These are phyloP conservation scores for Isochrysis galbana DNA, from an alignment of 78 protist species.

Conservation along the genomic window DNA sequence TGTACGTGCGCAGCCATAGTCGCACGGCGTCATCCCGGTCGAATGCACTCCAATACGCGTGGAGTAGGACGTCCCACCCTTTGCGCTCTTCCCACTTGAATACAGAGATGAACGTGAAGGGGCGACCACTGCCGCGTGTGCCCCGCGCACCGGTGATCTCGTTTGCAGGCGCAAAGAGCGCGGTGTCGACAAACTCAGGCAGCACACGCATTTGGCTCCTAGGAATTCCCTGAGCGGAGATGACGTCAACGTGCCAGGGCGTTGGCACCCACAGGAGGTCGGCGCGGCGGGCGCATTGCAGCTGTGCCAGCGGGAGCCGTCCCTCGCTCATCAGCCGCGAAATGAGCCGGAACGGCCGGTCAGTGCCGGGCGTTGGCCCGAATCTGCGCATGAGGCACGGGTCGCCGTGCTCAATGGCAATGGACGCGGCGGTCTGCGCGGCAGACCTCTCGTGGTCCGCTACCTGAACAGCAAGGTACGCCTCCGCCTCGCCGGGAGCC, in stretches of 20 bases:
- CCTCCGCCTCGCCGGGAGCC: background rate
- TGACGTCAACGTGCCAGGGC: background rate
- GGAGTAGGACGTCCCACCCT: slow-evolving; percentile 48
- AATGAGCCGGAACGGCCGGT: background rate
- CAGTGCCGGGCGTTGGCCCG: background rate
- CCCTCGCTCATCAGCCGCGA: background rate
- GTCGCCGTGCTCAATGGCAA: background rate
- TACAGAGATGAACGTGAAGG: slow-evolving; percentile 41
- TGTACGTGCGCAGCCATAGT: background rate
- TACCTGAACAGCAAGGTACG: background rate
- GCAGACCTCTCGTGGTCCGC: background rate
- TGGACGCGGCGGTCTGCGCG: background rate
- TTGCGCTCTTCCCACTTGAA: slow-evolving; percentile 68
- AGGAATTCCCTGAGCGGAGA: background rate
- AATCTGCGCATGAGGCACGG: background rate
- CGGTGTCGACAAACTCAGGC: background rate
- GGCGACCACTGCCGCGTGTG: background rate
- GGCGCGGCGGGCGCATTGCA: background rate
- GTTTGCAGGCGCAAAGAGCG: background rate
- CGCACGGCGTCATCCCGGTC: background rate
- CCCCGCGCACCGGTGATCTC: background rate
- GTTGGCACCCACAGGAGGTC: background rate
- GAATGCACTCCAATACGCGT: slow-evolving; percentile 17
- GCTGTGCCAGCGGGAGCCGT: background rate
- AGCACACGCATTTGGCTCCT: background rate